Base-by-base conservation (phyloP, 2,329 filamentous ascomycete genomes). In the Bertia moriformis region DNA sequence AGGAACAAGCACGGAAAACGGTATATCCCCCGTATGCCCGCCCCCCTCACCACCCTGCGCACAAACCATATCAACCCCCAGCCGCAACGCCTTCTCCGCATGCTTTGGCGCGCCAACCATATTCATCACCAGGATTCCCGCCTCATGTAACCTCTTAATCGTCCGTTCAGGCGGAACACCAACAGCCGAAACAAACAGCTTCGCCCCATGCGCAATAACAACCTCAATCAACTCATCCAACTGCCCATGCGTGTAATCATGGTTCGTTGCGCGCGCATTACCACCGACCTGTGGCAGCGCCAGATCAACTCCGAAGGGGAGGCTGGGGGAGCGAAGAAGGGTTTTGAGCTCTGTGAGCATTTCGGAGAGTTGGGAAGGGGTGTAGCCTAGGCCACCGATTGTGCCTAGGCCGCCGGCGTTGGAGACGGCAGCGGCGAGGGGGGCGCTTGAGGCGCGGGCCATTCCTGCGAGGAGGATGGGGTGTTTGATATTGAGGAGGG, bases 71-170 rank as follows among this genome's bases (percentile, higher is more conserved):
- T 96, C 89, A 7, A 93, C 86, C 33, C 89, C 89, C 0, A 80
- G 73, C 38, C 86, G 75, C 3, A 96, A 65, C 2, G 88, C 88
- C 63, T 95, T 95, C 55, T 80, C 73, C 1, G 88, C 88, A 57
- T 96, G 89, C 55, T 82, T 86, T 2, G 89, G 88, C 50, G 88
- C 83, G 0, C 89, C 89, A 15, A 95, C 87, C 88, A 95, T 95
- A 58, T 95, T 95, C 87, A 95, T 95, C 24, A 95, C 69, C 42
- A 93, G 55, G 30, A 96, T 83, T 0, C 83, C 83, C 0, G 82
- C 80, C 5, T 69, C 67, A 53, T 96, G 89, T 35, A 96, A 66
- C 36, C 76, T 64, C 48, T 84, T 76, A 41, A 95, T 81, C 3
- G 88, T 74, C 41, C 65, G 58, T 36, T 65, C 63, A 0, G 88